Percentiles rank a stretch among this genome's conserved stretches.
Evolutionary conservation across 2,329 filamentous ascomycete genomes (phyloP).

Genomic region (Rhinocladiella similis): DNA sequence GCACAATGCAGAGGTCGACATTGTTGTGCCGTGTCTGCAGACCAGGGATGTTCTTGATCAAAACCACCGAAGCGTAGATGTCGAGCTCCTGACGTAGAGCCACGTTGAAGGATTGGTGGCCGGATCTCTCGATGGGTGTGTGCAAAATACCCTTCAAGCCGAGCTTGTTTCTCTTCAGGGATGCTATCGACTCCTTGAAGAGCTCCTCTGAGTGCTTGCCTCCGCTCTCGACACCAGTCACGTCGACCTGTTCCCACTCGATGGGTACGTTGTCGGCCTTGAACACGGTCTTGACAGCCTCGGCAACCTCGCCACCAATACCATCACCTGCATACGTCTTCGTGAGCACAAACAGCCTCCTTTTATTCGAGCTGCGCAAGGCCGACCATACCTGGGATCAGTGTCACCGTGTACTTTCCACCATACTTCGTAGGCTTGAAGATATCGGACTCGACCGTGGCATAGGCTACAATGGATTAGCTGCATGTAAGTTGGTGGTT

Average conservation of each 20-base stretch:
- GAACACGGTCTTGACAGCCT: conserved; percentile 98
- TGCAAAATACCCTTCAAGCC: conserved; percentile 98
- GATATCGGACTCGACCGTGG: conserved; percentile 88
- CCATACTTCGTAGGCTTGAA: conserved; percentile 99
- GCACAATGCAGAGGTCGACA: conserved; percentile 98
- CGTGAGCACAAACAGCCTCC: conserved; percentile 12
- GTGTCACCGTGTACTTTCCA: conserved; percentile 97
- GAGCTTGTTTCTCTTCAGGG: conserved; percentile 97
- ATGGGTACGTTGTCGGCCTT: conserved; percentile 99
- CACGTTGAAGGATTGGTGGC: conserved; percentile 99
- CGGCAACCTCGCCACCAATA: conserved; percentile 95
- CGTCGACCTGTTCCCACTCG: conserved; percentile 98
- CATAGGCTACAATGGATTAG: conserved; percentile 36
- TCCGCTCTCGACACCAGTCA: conserved; percentile 83
- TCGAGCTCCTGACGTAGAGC: conserved; percentile 98
- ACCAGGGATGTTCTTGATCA: conserved; percentile 99
- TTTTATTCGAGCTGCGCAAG: neutral
- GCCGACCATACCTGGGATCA: conserved; percentile 76
- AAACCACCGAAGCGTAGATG: conserved; percentile 96
- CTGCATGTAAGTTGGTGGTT: neutral
- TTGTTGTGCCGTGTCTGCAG: conserved; percentile 96
- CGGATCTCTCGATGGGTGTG: conserved; percentile 93
- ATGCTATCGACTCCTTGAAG: conserved; percentile 93
- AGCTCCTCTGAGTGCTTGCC: conserved; percentile 88
- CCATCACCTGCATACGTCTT: conserved; percentile 65